Percentiles rank a stretch among this genome's conserved stretches.
Evolutionary conservation across 2,329 filamentous ascomycete species (phyloP).

Genomic region (Lachnellula occidentalis): DNA sequence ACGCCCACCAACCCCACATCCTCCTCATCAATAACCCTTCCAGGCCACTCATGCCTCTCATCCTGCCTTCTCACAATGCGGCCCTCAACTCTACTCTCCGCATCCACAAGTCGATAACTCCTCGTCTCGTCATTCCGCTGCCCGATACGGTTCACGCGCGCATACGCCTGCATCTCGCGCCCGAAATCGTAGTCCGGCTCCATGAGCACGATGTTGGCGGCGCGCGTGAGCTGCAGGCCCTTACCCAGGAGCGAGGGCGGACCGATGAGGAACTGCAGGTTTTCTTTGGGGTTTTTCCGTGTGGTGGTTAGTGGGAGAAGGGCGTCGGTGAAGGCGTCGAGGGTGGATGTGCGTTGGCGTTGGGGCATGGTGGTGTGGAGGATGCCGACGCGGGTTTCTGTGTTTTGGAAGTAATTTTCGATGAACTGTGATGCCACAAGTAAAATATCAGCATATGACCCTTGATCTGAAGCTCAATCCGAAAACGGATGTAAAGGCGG

Average conservation of each 20-base stretch:
- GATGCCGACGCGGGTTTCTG: constrained; percentile 4
- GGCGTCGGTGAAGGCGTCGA: constrained; percentile 6
- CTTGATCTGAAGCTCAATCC: not conserved
- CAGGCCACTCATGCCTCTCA: not conserved
- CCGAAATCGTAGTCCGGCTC: constrained; percentile 10
- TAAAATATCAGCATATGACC: not conserved
- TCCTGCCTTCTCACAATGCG: not conserved
- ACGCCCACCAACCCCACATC: not conserved
- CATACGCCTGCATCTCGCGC: constrained; percentile 8
- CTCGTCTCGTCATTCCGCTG: not conserved
- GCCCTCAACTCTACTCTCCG: not conserved
- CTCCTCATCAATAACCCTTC: not conserved
- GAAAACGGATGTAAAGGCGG: no score
- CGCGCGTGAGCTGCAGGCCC: constrained; percentile 9
- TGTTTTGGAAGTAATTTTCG: constrained; percentile 5
- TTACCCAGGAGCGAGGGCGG: constrained; percentile 2
- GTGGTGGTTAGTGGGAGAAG: not conserved
- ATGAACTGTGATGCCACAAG: constrained; percentile 10
- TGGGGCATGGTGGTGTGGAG: constrained; percentile 6
- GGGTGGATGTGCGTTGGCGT: not conserved
- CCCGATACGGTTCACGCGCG: constrained; percentile 11
- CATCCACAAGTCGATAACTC: not conserved
- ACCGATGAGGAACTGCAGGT: constrained; percentile 8
- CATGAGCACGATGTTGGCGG: constrained; percentile 7
- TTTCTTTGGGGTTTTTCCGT: constrained; percentile 3